Base-by-base conservation (phyloP, 2,329 filamentous ascomycete species). In the Paracoccidioides lutzii region DNA sequence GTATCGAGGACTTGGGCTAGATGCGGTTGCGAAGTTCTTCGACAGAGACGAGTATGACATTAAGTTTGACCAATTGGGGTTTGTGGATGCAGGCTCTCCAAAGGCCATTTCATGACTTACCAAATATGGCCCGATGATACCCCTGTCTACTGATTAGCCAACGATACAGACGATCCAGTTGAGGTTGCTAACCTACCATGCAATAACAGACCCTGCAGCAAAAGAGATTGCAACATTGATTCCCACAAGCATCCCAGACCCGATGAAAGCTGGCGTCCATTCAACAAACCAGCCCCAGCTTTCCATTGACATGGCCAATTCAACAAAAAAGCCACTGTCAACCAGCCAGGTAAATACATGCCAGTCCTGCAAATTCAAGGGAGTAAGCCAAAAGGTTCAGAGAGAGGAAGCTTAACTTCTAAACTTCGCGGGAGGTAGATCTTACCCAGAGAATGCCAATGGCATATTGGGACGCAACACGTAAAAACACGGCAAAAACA, bases 211-310 rank as follows among this genome's bases (percentile, higher is more conserved):
- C 15, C 81, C 81, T 12, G 61, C 71, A 58, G 78, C 78, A 74
- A 81, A 81, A 8, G 80, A 83, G 55, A 80, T 62, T 30, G 79
- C 77, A 14, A 78, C 75, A 65, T 82, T 82, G 59, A 81, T 69
- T 56, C 79, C 79, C 59, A 81, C 78, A 44, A 82, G 73, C 68
- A 82, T 79, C 45, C 78, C 79, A 44, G 74, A 76, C 5, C 80
- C 80, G 58, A 82, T 80, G 67, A 83, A 82, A 40, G 80, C 81
- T 0, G 80, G 80, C 0, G 80, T 82, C 61, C 75, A 76, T 60
- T 82, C 79, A 48, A 81, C 71, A 59, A 78, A 72, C 81, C 80
- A 83, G 10, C 78, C 78, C 81, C 81, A 83, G 66, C 77, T 81
- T 66, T 83, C 79, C 64, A 58, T 55, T 9, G 49, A 43, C 33